phyloP scores from a whole-genome alignment of 225 moss, liverwort and hornwort genomes.

The Bryum argenteum region DNA sequence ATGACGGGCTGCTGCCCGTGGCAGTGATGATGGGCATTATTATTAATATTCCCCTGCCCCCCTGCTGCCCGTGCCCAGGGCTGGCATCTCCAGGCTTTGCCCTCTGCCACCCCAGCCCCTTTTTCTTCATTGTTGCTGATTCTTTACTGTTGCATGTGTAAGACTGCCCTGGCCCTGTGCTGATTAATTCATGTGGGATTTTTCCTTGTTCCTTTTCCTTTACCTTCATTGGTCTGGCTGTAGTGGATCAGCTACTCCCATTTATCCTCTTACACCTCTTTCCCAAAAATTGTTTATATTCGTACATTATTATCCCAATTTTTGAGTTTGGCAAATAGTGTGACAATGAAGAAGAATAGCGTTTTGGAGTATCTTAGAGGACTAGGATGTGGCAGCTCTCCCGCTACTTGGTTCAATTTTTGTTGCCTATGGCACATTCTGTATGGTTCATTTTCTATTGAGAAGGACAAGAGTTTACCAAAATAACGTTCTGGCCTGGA shows the following conservation, averaged over 20 bases:
- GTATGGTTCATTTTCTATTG: too few relatives aligned
- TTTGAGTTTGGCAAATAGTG: too few relatives aligned
- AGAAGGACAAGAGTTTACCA: too few relatives aligned
- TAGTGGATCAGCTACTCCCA: neutral
- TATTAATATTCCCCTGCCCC: slow-evolving; percentile 34
- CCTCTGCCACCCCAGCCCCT: neutral
- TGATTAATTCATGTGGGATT: slow-evolving; percentile 27
- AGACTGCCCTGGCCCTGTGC: neutral
- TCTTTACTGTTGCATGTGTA: slow-evolving; percentile 27
- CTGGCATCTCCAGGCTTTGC: slow-evolving; percentile 35
- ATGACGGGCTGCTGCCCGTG: slow-evolving; percentile 3
- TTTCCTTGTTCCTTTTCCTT: neutral
- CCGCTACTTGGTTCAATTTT: too few relatives aligned
- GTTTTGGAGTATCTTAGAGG: too few relatives aligned
- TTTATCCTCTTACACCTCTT: too few relatives aligned
- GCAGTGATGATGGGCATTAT: slow-evolving; percentile 33
- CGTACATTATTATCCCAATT: too few relatives aligned
- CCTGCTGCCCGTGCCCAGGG: neutral
- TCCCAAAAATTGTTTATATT: too few relatives aligned
- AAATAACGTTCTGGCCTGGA: too few relatives aligned
- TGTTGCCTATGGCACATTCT: too few relatives aligned
- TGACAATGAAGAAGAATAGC: too few relatives aligned
- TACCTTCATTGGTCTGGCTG: neutral
- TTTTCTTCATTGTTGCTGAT: slow-evolving; percentile 25
- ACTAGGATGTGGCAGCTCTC: too few relatives aligned